Evolutionary conservation across 2,329 filamentous ascomycete species (phyloP).

Genomic region (Aureobasidium mangrovei): DNA sequence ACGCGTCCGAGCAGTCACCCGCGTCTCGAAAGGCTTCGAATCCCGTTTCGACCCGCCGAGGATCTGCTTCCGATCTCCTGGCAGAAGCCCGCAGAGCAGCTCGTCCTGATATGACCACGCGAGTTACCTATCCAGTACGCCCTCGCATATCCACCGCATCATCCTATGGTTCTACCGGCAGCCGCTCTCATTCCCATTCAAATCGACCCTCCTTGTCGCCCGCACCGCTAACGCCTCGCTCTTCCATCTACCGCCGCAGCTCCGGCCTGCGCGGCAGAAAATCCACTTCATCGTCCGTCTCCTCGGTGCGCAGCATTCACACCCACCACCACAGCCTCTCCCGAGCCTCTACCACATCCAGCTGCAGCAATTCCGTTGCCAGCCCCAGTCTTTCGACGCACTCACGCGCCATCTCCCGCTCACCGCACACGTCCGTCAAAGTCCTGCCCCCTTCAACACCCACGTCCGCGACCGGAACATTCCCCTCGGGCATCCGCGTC

Average conservation of each 20-base stretch:
- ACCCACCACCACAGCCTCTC: conserved; percentile 73
- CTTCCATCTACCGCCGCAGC: conserved; percentile 65
- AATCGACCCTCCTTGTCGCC: conserved; percentile 77
- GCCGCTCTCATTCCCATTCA: conserved; percentile 26
- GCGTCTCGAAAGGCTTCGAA: not conserved
- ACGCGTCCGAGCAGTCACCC: not conserved
- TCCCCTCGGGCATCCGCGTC: conserved; percentile 9
- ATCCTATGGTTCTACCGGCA: conserved; percentile 28
- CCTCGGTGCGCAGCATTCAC: conserved; percentile 83
- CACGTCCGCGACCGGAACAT: conserved; percentile 50
- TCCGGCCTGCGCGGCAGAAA: conserved; percentile 84
- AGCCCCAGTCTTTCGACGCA: conserved; percentile 27
- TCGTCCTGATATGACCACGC: conserved; percentile 30
- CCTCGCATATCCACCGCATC: conserved; percentile 36
- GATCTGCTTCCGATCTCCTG: conserved; percentile 1
- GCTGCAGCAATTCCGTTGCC: conserved; percentile 48
- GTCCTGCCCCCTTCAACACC: conserved; percentile 29
- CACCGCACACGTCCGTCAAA: conserved; percentile 18
- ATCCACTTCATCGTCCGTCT: conserved; percentile 91
- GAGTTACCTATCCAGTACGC: conserved; percentile 32
- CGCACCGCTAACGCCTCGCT: conserved; percentile 77
- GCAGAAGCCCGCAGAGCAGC: conserved; percentile 12
- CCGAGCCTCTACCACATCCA: conserved; percentile 89
- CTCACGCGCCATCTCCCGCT: conserved; percentile 10
- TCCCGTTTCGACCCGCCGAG: not conserved